phyloP scores from a whole-genome alignment of 345 rosid species.

The Jatropha curcas region DNA sequence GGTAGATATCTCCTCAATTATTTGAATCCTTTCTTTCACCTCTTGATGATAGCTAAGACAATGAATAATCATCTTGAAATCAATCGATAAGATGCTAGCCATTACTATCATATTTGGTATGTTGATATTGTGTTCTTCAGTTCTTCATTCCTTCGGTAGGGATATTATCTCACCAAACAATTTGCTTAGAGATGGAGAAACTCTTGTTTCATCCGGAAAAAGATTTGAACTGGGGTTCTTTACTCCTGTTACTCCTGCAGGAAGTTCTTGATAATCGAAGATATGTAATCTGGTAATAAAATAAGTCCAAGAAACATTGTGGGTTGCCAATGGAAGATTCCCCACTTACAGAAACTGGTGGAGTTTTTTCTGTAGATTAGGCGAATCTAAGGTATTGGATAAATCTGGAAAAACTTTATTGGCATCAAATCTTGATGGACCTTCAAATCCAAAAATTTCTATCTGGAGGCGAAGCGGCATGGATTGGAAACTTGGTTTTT shows the following conservation, averaged over 20 bases:
- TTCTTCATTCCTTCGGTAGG: slow-evolving; percentile 4
- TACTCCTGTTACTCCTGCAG: slow-evolving; percentile 45
- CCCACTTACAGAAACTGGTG: slow-evolving; percentile 22
- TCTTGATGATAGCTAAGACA: neutral
- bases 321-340: slow-evolving; percentile 50
- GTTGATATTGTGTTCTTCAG: neutral
- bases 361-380: slow-evolving; percentile 24
- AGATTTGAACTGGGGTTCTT: slow-evolving; percentile 42
- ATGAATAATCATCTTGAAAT: neutral
- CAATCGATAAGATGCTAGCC: neutral
- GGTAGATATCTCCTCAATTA: too few species aligned
- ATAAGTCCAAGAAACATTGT: slow-evolving; percentile 33
- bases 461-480: neutral
- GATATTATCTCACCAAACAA: slow-evolving; percentile 13
- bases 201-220: slow-evolving; percentile 26
- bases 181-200: slow-evolving; percentile 11
- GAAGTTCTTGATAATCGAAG: slow-evolving; percentile 30
- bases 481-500: slow-evolving; percentile 7
- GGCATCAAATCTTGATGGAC: slow-evolving; percentile 6
- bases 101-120: too few species aligned
- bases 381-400: slow-evolving; percentile 35
- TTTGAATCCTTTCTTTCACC: too few species aligned
- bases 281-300: slow-evolving; percentile 45
- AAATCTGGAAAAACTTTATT: slow-evolving; percentile 28
- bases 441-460: neutral